Evolutionary conservation across 2,329 filamentous ascomycete genomes (phyloP), one percentile per base, ranked within the genome.

Genomic region (Diplocarpon mali): DNA sequence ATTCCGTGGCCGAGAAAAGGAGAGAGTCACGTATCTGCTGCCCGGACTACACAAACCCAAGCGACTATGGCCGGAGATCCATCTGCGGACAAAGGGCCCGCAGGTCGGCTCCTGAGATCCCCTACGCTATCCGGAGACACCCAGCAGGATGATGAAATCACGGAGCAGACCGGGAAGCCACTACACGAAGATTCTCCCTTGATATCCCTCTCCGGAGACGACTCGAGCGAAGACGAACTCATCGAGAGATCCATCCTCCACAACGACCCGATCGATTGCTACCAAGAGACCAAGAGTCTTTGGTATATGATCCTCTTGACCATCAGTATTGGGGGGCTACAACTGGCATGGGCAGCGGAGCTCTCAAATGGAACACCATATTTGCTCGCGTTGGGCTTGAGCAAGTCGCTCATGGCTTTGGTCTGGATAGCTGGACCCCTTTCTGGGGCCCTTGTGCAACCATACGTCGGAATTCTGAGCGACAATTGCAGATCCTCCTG

Each of bases 281-380:
- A 65, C 43, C 73, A 87, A 57, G 71, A 75, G 48, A 82, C 83
- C 17, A 94, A 89, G 71, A 89, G 84, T 63, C 69, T 80, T 37
- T 87, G 82, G 79, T 94, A 94, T 64, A 70, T 96, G 57, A 76
- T 93, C 54, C 69, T 95, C 50, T 68, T 96, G 64, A 95, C 90
- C 6, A 71, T 95, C 50, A 80, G 85, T 60, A 85, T 95, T 54
- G 86, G 86, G 48, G 90, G 86, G 17, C 69, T 96, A 50, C 90
- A 96, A 66, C 84, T 96, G 55, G 88, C 90, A 24, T 96, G 90
- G 90, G 89, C 89, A 1, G 88, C 95, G 35, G 90, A 96, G 64
- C 72, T 95, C 35, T 94, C 88, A 43, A 90, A 94, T 68, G 89
- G 89, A 56, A 95, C 90, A 42, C 85, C 85, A 5, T 92, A 84